Conservation (phyloP, 106 monocot species). For the Vanilla planifolia region DNA sequence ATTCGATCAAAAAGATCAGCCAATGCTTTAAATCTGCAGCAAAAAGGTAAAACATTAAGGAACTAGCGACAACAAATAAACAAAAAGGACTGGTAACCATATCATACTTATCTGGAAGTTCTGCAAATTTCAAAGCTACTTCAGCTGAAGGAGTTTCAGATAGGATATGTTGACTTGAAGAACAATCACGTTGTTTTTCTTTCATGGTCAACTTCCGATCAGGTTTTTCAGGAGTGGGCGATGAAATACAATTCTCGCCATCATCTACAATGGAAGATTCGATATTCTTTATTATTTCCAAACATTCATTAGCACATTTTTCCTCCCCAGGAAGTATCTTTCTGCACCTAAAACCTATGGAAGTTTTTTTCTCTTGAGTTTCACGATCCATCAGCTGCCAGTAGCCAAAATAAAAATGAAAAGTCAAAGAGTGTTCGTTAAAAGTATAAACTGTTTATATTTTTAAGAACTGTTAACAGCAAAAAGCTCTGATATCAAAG, state of each 20-base stretch:
- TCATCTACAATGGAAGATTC: constrained; percentile 11
- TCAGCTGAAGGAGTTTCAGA: constrained; percentile 4
- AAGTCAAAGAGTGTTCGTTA: not conserved
- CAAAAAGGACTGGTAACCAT: not conserved
- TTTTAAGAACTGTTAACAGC: too few relatives aligned
- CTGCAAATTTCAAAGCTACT: constrained; percentile 9
- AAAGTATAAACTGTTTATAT: too few relatives aligned
- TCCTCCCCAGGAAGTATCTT: constrained; percentile 13
- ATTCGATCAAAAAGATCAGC: constrained; percentile 47
- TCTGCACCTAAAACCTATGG: constrained; percentile 19
- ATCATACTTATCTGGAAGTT: constrained; percentile 57
- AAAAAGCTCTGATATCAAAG: too few relatives aligned
- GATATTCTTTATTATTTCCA: constrained; percentile 6
- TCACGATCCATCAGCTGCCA: constrained; percentile 24
- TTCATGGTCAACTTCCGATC: constrained; percentile 23
- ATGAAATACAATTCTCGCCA: constrained; percentile 17
- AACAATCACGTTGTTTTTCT: constrained; percentile 29
- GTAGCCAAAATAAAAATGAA: not conserved
- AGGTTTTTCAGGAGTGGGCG: constrained; percentile 55
- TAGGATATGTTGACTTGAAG: constrained; percentile 11
- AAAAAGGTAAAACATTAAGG: not conserved
- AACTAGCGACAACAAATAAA: not conserved
- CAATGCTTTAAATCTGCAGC: constrained; percentile 32
- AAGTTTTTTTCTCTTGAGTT: constrained; percentile 17
- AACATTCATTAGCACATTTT: constrained; percentile 7